phyloP scores from a whole-genome alignment of 2,329 filamentous ascomycete species.

The Penicillium sp. region DNA sequence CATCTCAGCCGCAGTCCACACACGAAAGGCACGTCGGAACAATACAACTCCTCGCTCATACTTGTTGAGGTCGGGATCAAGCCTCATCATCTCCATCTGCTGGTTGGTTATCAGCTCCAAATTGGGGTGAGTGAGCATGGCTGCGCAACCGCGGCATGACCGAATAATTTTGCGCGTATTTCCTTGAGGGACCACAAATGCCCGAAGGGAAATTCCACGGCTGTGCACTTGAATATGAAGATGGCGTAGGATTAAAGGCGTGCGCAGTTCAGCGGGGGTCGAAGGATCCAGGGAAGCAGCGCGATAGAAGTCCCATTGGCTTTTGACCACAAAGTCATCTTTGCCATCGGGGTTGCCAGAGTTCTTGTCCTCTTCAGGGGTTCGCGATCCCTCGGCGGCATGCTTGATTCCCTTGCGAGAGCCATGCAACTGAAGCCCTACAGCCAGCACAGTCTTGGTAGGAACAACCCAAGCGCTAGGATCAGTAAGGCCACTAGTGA shows the following conservation, averaged over 20 bases:
- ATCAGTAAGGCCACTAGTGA: neutral
- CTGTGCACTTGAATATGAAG: neutral
- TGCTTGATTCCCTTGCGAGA: neutral
- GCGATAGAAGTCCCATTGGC: neutral
- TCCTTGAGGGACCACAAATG: neutral
- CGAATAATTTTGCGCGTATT: neutral
- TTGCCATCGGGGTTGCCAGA: accelerated
- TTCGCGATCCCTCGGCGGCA: neutral
- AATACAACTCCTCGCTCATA: neutral
- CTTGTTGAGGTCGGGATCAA: neutral
- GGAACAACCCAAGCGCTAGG: neutral
- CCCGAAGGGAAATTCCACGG: neutral
- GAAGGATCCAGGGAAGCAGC: neutral
- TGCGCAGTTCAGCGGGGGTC: too few relatives aligned
- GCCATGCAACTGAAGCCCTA: neutral
- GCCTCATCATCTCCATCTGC: neutral
- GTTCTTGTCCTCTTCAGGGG: neutral
- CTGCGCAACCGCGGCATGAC: neutral
- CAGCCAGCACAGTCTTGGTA: neutral
- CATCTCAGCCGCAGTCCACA: neutral
- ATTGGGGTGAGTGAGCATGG: neutral
- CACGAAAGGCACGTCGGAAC: neutral
- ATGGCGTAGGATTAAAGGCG: neutral
- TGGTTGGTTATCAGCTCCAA: neutral
- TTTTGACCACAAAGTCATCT: neutral